These are phyloP conservation scores for Lepidium aucheri DNA, from an alignment of 345 rosid species.

Conservation along the genomic window DNA sequence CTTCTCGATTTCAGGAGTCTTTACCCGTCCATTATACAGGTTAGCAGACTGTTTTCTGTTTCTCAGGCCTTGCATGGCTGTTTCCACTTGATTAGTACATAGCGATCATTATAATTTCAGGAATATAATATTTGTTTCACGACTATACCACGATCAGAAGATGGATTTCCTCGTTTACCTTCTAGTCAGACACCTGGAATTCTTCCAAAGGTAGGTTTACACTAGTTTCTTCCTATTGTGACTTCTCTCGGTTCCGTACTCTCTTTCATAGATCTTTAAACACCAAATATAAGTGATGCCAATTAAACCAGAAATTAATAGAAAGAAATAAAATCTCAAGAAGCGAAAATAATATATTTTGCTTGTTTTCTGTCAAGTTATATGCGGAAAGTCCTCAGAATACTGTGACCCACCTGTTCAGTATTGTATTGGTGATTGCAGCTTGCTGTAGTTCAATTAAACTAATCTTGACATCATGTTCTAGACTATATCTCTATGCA, in stretches of 20 bases:
- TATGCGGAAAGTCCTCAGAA: background rate
- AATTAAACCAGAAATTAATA: too few species aligned
- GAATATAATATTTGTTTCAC: slow-evolving; percentile 97
- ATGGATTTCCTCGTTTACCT: slow-evolving; percentile 70
- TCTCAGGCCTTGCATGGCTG: slow-evolving; percentile 6
- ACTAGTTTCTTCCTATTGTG: too few species aligned
- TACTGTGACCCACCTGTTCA: background rate
- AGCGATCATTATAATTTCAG: slow-evolving; percentile 31
- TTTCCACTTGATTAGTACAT: slow-evolving; percentile 5
- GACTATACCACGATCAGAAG: slow-evolving; percentile 71
- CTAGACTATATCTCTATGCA: too few species aligned
- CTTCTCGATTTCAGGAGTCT: slow-evolving; percentile 98
- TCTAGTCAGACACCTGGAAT: slow-evolving; percentile 67
- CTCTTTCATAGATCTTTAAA: background rate
- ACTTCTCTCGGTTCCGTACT: too few species aligned
- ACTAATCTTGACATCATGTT: background rate
- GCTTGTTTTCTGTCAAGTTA: background rate
- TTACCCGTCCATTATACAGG: slow-evolving; percentile 99
- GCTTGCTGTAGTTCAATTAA: slow-evolving; percentile 8
- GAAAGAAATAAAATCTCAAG: background rate
- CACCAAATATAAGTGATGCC: too few species aligned
- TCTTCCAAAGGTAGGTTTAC: slow-evolving; percentile 71
- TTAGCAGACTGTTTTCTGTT: slow-evolving; percentile 21
- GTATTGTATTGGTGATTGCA: slow-evolving; percentile 6
- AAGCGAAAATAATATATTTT: background rate